A percentile compares a stretch with the other conserved stretches of the same genome.
phyloP scores from a whole-genome alignment of 164 flowering plant species.

The Kalanchoe fedtschenkoi region DNA sequence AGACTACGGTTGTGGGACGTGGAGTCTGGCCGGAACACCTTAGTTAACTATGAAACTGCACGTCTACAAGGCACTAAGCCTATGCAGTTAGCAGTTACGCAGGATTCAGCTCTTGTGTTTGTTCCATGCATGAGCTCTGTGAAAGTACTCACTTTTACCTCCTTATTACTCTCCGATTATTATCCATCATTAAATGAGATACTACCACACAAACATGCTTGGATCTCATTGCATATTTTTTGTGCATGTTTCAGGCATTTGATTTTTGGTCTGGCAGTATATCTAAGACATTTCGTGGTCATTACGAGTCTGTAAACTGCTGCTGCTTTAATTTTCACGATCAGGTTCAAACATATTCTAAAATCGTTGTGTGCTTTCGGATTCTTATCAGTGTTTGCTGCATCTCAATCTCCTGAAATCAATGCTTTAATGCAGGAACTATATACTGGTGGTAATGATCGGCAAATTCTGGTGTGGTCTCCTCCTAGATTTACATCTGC shows the following conservation, averaged over 20 bases:
- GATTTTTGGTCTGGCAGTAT: constrained; percentile 82
- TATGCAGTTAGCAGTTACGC: constrained; percentile 57
- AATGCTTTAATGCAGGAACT: constrained; percentile 48
- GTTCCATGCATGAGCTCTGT: constrained; percentile 86
- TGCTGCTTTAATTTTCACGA: constrained; percentile 76
- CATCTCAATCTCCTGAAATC: neutral
- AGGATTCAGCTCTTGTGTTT: constrained; percentile 66
- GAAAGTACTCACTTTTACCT: constrained; percentile 33
- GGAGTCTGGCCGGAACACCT: constrained; percentile 82
- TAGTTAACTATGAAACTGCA: constrained; percentile 67
- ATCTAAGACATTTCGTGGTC: constrained; percentile 55
- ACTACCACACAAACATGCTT: neutral
- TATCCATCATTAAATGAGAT: neutral
- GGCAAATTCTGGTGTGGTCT: constrained; percentile 92
- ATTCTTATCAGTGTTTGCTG: neutral
- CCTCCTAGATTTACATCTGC: constrained; percentile 33
- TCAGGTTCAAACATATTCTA: constrained; percentile 42
- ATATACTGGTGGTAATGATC: constrained; percentile 85
- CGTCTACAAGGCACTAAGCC: constrained; percentile 65
- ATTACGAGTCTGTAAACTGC: constrained; percentile 80
- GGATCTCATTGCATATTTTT: neutral
- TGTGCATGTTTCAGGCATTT: constrained; percentile 47
- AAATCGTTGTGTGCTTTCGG: neutral
- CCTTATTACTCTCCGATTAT: neutral
- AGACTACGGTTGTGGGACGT: constrained; percentile 85